Percentiles rank a stretch among this genome's conserved stretches.
phyloP scores from a whole-genome alignment of 2,329 filamentous ascomycete species.

The Thielaviopsis populi region DNA sequence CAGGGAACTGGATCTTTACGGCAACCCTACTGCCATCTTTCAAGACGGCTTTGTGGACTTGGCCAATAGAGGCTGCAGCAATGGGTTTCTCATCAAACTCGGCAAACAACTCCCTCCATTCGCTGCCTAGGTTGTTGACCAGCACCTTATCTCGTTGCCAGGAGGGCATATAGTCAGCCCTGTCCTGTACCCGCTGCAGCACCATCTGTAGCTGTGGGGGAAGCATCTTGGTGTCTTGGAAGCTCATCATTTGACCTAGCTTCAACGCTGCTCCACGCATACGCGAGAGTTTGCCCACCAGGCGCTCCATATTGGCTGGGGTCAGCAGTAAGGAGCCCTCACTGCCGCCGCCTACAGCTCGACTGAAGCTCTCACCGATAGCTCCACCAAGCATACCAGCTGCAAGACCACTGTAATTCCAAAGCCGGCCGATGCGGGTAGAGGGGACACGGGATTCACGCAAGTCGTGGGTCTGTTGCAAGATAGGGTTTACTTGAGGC shows the following conservation, averaged over 20 bases:
- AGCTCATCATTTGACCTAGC: slow-evolving; percentile 93
- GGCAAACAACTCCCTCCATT: slow-evolving; percentile 73
- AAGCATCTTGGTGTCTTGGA: slow-evolving; percentile 93
- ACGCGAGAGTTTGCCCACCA: slow-evolving; percentile 81
- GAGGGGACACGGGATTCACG: slow-evolving; percentile 83
- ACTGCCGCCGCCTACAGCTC: slow-evolving; percentile 55
- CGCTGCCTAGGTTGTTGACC: slow-evolving; percentile 55
- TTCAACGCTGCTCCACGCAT: slow-evolving; percentile 98
- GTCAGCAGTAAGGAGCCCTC: slow-evolving; percentile 67
- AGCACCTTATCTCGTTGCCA: slow-evolving; percentile 84
- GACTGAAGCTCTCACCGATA: slow-evolving; percentile 68
- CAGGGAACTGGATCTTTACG: slow-evolving; percentile 95
- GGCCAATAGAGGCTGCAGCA: slow-evolving; percentile 90
- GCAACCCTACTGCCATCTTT: slow-evolving; percentile 64
- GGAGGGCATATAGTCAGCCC: slow-evolving; percentile 93
- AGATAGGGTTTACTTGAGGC: slow-evolving; percentile 16
- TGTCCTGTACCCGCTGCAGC: slow-evolving; percentile 84
- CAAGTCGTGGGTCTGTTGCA: slow-evolving; percentile 45
- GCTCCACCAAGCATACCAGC: slow-evolving; percentile 93
- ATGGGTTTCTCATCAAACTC: slow-evolving; percentile 85
- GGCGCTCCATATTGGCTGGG: slow-evolving; percentile 76
- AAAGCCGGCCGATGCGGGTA: slow-evolving; percentile 70
- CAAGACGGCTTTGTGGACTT: slow-evolving; percentile 77
- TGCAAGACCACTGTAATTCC: slow-evolving; percentile 88
- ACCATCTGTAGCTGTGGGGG: slow-evolving; percentile 77